Conservation (phyloP, 2,329 filamentous ascomycete species). For the Cercospora berteroae region DNA sequence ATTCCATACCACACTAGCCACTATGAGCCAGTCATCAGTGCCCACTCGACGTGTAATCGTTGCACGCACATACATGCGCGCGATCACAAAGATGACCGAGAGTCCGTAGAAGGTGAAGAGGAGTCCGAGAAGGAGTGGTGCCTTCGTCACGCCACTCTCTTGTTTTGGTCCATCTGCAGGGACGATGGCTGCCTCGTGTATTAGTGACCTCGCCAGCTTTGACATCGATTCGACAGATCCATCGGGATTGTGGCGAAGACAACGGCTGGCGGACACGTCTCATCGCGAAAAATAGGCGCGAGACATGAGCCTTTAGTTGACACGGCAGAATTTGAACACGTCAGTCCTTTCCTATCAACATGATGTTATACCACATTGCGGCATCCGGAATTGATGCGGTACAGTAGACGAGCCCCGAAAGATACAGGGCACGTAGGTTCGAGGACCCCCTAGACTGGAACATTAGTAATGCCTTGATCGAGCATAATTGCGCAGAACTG, state of each 20-base stretch:
- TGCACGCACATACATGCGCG: constrained; percentile 8
- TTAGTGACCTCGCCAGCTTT: neutral
- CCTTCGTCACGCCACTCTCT: constrained; percentile 2
- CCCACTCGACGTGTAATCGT: neutral
- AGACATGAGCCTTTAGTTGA: neutral
- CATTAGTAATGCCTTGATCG: neutral
- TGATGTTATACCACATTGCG: neutral
- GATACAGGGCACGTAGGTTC: neutral
- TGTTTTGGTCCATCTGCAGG: neutral
- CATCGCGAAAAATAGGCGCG: neutral
- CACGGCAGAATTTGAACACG: neutral
- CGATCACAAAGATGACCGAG: constrained; percentile 9
- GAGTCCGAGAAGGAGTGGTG: constrained; percentile 11
- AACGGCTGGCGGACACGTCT: neutral
- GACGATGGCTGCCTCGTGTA: neutral
- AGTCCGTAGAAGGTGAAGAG: constrained; percentile 15
- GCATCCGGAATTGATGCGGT: neutral
- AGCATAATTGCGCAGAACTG: neutral
- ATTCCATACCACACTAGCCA: constrained; percentile 12
- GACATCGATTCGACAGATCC: neutral
- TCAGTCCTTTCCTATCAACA: neutral
- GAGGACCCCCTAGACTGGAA: neutral
- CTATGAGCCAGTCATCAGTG: constrained; percentile 16
- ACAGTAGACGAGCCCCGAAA: neutral
- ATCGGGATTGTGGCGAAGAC: neutral